A percentile compares a stretch with the other conserved stretches of the same genome.
phyloP scores from a whole-genome alignment of 2,329 filamentous ascomycete genomes.

The Fusarium papillatum region DNA sequence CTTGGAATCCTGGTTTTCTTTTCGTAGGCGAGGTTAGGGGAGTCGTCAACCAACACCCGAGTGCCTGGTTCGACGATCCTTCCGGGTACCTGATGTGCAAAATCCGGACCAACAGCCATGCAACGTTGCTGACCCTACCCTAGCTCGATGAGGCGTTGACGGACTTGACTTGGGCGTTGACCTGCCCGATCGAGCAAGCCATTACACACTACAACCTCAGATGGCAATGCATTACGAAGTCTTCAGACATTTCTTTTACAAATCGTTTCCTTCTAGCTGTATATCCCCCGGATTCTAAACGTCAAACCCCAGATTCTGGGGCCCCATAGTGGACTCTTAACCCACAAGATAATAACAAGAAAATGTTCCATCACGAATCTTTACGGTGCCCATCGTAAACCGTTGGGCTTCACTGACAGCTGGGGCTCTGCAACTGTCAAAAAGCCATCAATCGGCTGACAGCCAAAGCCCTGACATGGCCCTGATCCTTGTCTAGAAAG shows the following conservation, averaged over 20 bases:
- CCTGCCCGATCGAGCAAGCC: slow-evolving; percentile 3
- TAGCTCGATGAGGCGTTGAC: neutral
- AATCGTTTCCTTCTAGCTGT: neutral
- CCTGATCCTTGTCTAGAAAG: neutral
- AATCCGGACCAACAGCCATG: neutral
- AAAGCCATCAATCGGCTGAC: slow-evolving; percentile 1
- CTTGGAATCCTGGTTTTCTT: neutral
- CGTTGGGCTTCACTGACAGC: neutral
- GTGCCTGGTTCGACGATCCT: neutral
- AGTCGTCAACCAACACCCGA: neutral
- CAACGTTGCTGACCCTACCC: neutral
- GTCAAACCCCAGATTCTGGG: neutral
- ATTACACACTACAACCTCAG: neutral
- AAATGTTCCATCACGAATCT: neutral
- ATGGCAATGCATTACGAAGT: neutral
- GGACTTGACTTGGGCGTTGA: neutral
- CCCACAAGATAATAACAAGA: too few species aligned
- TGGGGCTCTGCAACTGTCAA: neutral
- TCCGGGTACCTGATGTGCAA: neutral
- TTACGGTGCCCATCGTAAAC: neutral
- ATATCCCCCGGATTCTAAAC: neutral
- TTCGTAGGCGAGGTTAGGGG: neutral
- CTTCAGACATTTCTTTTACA: neutral
- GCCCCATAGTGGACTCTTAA: too few species aligned
- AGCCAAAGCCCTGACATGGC: slow-evolving; percentile 1